Evolutionary conservation across 2,329 filamentous ascomycete genomes (phyloP).

Genomic region (Penicillium sp.): DNA sequence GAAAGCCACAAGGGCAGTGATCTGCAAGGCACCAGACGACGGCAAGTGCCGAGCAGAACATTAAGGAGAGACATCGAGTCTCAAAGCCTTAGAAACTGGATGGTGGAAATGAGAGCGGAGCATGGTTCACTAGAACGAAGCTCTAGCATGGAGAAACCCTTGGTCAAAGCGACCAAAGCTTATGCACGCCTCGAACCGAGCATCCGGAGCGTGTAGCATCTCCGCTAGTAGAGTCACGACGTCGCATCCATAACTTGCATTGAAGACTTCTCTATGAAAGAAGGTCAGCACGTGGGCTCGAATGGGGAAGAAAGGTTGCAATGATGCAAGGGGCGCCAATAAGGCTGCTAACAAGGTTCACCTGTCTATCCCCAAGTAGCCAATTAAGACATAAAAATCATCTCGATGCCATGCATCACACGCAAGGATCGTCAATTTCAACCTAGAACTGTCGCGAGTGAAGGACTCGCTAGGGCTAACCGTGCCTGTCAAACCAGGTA

Average conservation of each 20-base stretch:
- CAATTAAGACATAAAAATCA: background rate
- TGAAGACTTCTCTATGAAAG: background rate
- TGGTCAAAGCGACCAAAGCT: conserved; percentile 10
- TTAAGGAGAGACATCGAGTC: conserved; percentile 20
- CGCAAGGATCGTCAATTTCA: conserved; percentile 26
- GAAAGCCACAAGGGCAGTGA: conserved; percentile 20
- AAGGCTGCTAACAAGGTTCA: background rate
- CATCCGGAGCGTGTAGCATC: conserved; percentile 11
- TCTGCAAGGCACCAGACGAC: conserved; percentile 24
- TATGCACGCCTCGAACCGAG: conserved; percentile 15
- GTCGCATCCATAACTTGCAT: conserved; percentile 4
- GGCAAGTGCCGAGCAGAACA: conserved; percentile 6
- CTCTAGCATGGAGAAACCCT: background rate
- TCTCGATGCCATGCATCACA: conserved; percentile 16
- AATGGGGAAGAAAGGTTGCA: conserved; percentile 13
- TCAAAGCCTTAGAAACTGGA: conserved; percentile 2
- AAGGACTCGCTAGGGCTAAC: conserved; percentile 3
- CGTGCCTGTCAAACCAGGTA: background rate
- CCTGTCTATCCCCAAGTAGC: background rate
- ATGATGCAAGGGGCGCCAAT: conserved; percentile 21
- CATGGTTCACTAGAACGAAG: conserved; percentile 9
- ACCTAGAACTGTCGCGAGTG: conserved; percentile 7
- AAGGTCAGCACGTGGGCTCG: conserved; percentile 18
- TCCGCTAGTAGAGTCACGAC: background rate
- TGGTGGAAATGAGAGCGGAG: conserved; percentile 1